These are phyloP conservation scores for Diplotaxis tenuifolia DNA, from an alignment of 345 rosid species.

Conservation along the genomic window DNA sequence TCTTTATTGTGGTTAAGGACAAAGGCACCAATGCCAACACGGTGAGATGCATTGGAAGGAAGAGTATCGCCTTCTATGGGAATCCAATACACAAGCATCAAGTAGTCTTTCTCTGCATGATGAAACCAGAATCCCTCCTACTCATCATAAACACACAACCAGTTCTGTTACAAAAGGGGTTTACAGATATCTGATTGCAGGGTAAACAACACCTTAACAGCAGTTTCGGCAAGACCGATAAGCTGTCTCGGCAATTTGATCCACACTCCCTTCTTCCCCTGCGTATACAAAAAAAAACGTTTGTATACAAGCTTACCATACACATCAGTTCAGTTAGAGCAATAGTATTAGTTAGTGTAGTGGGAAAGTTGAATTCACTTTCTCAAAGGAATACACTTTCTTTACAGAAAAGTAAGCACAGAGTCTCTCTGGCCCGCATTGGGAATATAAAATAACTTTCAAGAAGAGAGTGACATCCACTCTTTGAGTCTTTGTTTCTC, in stretches of 20 bases:
- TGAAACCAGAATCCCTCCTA: conserved; percentile 95
- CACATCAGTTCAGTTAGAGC: neutral
- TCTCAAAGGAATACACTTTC: neutral
- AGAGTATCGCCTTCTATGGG: conserved; percentile 56
- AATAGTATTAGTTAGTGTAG: neutral
- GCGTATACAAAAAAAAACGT: conserved; percentile 11
- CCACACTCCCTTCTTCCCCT: conserved; percentile 93
- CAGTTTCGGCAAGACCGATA: conserved; percentile 67
- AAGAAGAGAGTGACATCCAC: conserved; percentile 1
- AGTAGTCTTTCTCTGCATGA: conserved; percentile 78
- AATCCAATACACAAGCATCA: conserved; percentile 90
- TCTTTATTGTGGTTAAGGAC: conserved; percentile 72
- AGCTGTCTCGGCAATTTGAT: conserved; percentile 71
- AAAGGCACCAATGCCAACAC: conserved; percentile 74
- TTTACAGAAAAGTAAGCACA: conserved; percentile 1
- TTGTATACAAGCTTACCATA: neutral
- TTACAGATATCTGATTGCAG: neutral
- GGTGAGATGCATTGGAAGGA: conserved; percentile 86
- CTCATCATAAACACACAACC: conserved; percentile 11
- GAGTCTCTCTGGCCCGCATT: conserved; percentile 16
- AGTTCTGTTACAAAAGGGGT: neutral
- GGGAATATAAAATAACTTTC: conserved; percentile 2
- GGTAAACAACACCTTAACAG: conserved; percentile 55
- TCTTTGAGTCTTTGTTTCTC: no score
- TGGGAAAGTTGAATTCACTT: conserved; percentile 8